Evolutionary conservation across 2,329 filamentous ascomycete genomes (phyloP).

Genomic region (Paecilomyces dactylethromorphus): DNA sequence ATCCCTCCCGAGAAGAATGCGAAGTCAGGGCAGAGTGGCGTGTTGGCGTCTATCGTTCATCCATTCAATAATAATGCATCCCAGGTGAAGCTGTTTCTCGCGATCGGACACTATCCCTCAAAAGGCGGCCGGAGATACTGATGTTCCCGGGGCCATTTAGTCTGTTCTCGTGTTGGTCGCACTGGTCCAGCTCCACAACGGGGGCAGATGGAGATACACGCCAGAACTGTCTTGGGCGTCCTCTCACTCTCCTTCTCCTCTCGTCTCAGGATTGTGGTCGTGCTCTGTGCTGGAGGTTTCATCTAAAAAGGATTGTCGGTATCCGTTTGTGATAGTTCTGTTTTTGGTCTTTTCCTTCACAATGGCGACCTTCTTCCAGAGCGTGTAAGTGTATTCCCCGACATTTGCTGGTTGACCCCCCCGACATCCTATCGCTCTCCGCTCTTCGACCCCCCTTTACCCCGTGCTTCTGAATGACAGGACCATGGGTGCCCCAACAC

Average conservation of each 20-base stretch:
- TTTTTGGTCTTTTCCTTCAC: constrained; percentile 11
- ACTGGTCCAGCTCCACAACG: constrained; percentile 9
- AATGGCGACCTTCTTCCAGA: constrained; percentile 46
- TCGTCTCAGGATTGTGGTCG: neutral
- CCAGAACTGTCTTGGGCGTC: neutral
- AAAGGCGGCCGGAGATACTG: neutral
- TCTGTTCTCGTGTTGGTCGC: neutral
- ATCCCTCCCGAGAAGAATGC: neutral
- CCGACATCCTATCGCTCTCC: constrained; percentile 3
- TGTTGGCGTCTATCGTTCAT: neutral
- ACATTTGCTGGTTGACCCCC: constrained; percentile 7
- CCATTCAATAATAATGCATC: too few relatives aligned
- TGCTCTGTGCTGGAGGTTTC: neutral
- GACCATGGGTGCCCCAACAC: constrained; percentile 5
- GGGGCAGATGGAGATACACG: neutral
- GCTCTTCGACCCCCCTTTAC: constrained; percentile 15
- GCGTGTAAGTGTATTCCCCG: constrained; percentile 36
- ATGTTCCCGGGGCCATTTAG: neutral
- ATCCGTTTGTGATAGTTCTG: neutral
- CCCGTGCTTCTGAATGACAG: constrained; percentile 12
- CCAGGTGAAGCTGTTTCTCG: neutral
- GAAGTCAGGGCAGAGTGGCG: neutral
- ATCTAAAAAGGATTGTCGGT: neutral
- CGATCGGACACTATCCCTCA: neutral
- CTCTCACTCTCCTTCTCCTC: neutral